Evolutionary conservation across 192 early-diverging fungal genomes (phyloP), one percentile per base, ranked within the genome.

Genomic region (Radiomyces spectabilis): DNA sequence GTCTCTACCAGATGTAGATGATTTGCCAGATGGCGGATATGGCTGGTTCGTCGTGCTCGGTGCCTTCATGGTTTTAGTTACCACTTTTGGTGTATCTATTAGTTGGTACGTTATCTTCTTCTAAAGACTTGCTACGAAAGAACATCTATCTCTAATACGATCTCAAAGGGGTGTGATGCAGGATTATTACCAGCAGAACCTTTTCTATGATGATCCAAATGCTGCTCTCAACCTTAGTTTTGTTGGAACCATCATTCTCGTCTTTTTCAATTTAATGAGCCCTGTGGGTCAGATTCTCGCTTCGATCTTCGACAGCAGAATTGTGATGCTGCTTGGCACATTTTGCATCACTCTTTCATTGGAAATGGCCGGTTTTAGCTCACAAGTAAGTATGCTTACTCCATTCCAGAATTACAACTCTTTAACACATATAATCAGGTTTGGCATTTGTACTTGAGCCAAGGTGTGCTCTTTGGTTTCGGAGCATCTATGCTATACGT

Each of bases 391-490:
- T 7, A 30, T 56, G 27, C n/a, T 45, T 13, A 40, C 13, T 15
- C 26, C n/a, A n/a, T n/a, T n/a, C n/a, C n/a, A n/a, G n/a, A n/a
- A n/a, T n/a, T n/a, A n/a, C n/a, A n/a, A n/a, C n/a, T n/a, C n/a
- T n/a, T n/a, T n/a, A n/a, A n/a, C n/a, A n/a, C n/a, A n/a, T n/a
- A n/a, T n/a, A n/a, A n/a, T n/a, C n/a, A 83, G 76, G 67, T 76
- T 8, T 83, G 81, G 81, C 82, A 82, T 31, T 42, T 84, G 34
- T 61, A 77, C 31, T 53, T 84, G 15, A 77, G 76, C 9, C 82
- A 84, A 63, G 80, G 80, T 2, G 42, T 82, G 16, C 37, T 84
- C 3, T 80, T 70, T 24, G 82, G 80, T 6, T 24, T 73, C 15
- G 79, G 80, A 2, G 66, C 53, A 0, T 59, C 64, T n/a, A 26